Conservation (phyloP, 352 stramenopile genomes). For the Phytophthora nicotianae region DNA sequence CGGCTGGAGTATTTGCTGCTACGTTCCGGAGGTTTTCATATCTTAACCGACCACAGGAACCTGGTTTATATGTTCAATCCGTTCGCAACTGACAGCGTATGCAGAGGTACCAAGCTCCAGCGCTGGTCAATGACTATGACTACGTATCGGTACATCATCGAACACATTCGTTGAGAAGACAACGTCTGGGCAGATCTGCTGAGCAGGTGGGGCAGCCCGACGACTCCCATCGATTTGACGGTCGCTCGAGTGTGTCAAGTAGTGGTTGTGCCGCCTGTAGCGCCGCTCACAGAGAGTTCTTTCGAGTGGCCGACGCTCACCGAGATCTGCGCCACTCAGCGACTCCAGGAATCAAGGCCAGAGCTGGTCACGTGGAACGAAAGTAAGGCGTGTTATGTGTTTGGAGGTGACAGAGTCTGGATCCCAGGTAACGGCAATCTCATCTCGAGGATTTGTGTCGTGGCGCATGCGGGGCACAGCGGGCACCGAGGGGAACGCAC, state of each 20-base stretch:
- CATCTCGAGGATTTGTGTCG: conserved; percentile 27
- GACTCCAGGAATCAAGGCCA: background rate
- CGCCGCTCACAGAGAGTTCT: background rate
- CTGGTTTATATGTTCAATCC: conserved; percentile 34
- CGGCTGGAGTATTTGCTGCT: conserved; percentile 23
- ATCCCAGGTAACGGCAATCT: conserved; percentile 1
- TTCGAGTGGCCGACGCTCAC: conserved; percentile 5
- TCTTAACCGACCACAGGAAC: conserved; percentile 32
- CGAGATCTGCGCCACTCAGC: background rate
- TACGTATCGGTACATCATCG: conserved; percentile 27
- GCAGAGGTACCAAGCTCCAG: conserved; percentile 17
- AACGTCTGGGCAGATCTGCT: conserved; percentile 20
- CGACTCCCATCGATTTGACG: background rate
- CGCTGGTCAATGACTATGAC: conserved; percentile 25
- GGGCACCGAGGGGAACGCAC: conserved; percentile 31
- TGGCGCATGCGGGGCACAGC: conserved; percentile 24
- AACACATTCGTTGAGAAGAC: conserved; percentile 10
- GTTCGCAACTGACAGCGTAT: conserved; percentile 6
- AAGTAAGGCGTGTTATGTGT: background rate
- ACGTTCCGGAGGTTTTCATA: conserved; percentile 15
- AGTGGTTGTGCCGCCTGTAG: background rate
- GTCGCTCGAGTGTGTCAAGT: background rate
- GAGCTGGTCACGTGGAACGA: conserved; percentile 1
- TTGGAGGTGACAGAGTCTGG: background rate
- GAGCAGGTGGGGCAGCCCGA: background rate